Base-by-base conservation (phyloP, 768 basidiomycete genomes). In the Lepiota subincarnata region DNA sequence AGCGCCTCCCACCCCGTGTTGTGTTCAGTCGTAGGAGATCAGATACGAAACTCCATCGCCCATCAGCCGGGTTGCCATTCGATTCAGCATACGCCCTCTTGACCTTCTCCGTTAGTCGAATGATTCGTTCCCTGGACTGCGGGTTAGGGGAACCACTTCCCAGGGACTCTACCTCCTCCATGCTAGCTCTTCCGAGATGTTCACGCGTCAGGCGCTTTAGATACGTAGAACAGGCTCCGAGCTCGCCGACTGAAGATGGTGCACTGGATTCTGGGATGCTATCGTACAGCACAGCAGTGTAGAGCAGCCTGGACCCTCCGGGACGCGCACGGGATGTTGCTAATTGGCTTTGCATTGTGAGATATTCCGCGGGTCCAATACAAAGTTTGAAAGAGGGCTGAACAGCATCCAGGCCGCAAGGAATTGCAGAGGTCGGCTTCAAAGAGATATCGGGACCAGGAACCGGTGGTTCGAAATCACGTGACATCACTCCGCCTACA, bases 161-260 rank as follows among this genome's bases (percentile, higher is more conserved):
- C 1, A 36, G 31, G 2, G 45, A 24, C 10, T 35, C 45, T 6
- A 47, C 22, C 39, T 54, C 53, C 42, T 48, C 53, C 53, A 54
- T 54, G 26, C 28, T 54, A 6, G 53, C 53, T 48, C 53, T 28
- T 6, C 38, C 53, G 46, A 54, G 53, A 41, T 54, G 45, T 47
- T 54, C 53, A 6, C 53, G 53, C 28, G 38, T 40, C 1, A 54
- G 37, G 16, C 39, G 53, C 14, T 48, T 54, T 13, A 54, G 28
- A 18, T 54, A 54, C 2, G 28, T 36, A 8, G 53, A 47, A 16
- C 46, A 52, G 12, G 34, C 12, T 24, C 50, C 34, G 36, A 14
- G 14, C 28, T 54, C 53, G 26, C 43, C 43, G 6, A 19, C 34
- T 19, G 45, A 28, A 14, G 50, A 47, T 19, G 53, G 48, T 5